A percentile compares a stretch with the other conserved stretches of the same genome.
phyloP scores from a whole-genome alignment of 2,329 filamentous ascomycete genomes.

The Raffaelea deltoideospora region DNA sequence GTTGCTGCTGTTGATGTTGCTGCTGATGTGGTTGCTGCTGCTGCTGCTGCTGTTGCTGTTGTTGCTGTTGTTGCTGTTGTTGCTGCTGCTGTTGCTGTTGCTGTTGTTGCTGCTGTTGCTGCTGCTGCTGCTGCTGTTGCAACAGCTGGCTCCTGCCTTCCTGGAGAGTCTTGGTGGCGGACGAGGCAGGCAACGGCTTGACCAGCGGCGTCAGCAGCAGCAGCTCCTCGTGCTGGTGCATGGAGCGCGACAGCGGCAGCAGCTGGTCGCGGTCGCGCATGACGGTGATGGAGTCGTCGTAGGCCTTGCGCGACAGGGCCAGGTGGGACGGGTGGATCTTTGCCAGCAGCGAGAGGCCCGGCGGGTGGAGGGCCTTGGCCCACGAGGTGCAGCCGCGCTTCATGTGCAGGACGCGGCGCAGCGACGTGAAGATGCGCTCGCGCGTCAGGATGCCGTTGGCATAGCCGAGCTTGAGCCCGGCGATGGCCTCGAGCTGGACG shows the following conservation, averaged over 20 bases:
- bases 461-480: conserved; percentile 73
- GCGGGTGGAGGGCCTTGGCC: conserved; percentile 80
- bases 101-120: background rate
- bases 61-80: background rate
- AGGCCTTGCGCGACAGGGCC: conserved; percentile 67
- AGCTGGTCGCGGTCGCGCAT: conserved; percentile 79
- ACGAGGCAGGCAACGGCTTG: conserved; percentile 82
- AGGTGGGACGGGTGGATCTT: conserved; percentile 73
- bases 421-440: conserved; percentile 63
- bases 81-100: background rate
- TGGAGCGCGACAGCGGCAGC: conserved; percentile 64
- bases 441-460: conserved; percentile 82
- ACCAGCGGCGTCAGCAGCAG: conserved; percentile 77
- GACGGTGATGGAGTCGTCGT: conserved; percentile 85
- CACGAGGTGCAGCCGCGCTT: conserved; percentile 81
- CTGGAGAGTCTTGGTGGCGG: conserved; percentile 56
- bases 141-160: conserved; percentile 20
- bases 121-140: conserved; percentile 5
- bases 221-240: conserved; percentile 78
- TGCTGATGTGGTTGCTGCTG: no score
- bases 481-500: conserved; percentile 82
- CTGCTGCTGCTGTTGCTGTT: background rate
- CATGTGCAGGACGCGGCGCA: conserved; percentile 62
- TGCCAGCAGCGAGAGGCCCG: conserved; percentile 60
- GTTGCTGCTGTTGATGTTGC: no score